Percentiles rank a stretch among this genome's conserved stretches.
Evolutionary conservation across 2,329 filamentous ascomycete genomes (phyloP).

Genomic region (Calycina marina): DNA sequence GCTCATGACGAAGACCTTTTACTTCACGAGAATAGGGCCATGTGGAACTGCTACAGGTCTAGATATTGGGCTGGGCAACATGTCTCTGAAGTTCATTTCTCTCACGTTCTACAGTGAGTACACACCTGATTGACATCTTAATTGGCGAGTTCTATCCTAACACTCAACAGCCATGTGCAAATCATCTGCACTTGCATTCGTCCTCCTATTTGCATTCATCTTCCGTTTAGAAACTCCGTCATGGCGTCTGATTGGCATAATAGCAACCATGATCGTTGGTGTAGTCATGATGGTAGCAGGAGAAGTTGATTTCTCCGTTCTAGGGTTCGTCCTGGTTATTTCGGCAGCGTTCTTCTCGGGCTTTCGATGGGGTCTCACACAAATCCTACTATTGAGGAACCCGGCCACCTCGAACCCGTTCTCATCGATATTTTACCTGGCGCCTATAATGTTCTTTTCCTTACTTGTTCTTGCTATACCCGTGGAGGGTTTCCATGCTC

Average conservation of each 20-base stretch:
- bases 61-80: slow-evolving; percentile 93
- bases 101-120: slow-evolving; percentile 86
- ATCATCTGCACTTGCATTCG: slow-evolving; percentile 88
- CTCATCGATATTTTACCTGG: slow-evolving; percentile 93
- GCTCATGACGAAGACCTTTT: slow-evolving; percentile 83
- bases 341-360: slow-evolving; percentile 88
- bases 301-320: slow-evolving; percentile 74
- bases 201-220: slow-evolving; percentile 85
- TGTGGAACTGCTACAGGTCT: slow-evolving; percentile 87
- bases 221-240: slow-evolving; percentile 86
- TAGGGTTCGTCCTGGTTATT: slow-evolving; percentile 87
- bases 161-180: slow-evolving; percentile 73
- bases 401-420: slow-evolving; percentile 94
- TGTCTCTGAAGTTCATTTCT: slow-evolving; percentile 87
- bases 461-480: slow-evolving; percentile 70
- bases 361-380: slow-evolving; percentile 96
- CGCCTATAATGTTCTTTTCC: slow-evolving; percentile 85
- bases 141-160: slow-evolving; percentile 9
- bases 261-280: slow-evolving; percentile 79
- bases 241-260: slow-evolving; percentile 72
- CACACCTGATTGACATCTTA: not conserved
- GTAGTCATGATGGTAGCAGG: slow-evolving; percentile 98
- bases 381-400: slow-evolving; percentile 86
- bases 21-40: slow-evolving; percentile 78
- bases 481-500: slow-evolving; percentile 62